A percentile compares a stretch with the other conserved stretches of the same genome.
phyloP scores from a whole-genome alignment of 176 grass and related monocot species.

The Phyllostachys edulis region DNA sequence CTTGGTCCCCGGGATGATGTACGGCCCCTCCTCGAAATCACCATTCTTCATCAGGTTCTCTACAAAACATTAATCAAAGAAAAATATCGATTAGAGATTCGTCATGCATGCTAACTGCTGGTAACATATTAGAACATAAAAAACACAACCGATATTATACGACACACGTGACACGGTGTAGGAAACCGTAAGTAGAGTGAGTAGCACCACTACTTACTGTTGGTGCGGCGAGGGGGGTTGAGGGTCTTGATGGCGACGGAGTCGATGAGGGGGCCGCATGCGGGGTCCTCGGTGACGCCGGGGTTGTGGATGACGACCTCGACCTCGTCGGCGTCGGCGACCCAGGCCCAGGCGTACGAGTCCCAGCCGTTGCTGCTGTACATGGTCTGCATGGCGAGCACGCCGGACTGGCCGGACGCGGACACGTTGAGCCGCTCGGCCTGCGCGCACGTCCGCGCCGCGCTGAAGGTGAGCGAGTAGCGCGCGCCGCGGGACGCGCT shows the following conservation, averaged over 20 bases:
- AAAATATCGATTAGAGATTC: background rate
- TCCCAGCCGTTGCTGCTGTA: slow-evolving; percentile 97
- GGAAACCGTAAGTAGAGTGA: background rate
- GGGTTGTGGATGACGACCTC: slow-evolving; percentile 82
- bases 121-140: background rate
- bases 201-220: slow-evolving; percentile 39
- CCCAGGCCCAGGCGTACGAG: slow-evolving; percentile 87
- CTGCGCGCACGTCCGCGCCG: slow-evolving; percentile 84
- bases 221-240: slow-evolving; percentile 53
- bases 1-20: slow-evolving; percentile 73
- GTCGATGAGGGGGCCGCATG: slow-evolving; percentile 82
- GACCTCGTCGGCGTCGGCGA: slow-evolving; percentile 39
- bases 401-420: slow-evolving; percentile 56
- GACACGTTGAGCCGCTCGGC: slow-evolving; percentile 72
- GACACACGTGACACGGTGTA: background rate
- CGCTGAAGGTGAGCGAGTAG: slow-evolving; percentile 76
- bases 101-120: too few relatives aligned
- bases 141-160: too few relatives aligned
- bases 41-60: slow-evolving; percentile 91
- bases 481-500: slow-evolving; percentile 32
- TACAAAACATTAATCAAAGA: background rate
- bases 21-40: slow-evolving; percentile 82
- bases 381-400: slow-evolving; percentile 79
- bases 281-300: slow-evolving; percentile 68
- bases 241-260: slow-evolving; percentile 75